Evolutionary conservation across 139 green algal species (phyloP).

Genomic region (Micractinium sp.): DNA sequence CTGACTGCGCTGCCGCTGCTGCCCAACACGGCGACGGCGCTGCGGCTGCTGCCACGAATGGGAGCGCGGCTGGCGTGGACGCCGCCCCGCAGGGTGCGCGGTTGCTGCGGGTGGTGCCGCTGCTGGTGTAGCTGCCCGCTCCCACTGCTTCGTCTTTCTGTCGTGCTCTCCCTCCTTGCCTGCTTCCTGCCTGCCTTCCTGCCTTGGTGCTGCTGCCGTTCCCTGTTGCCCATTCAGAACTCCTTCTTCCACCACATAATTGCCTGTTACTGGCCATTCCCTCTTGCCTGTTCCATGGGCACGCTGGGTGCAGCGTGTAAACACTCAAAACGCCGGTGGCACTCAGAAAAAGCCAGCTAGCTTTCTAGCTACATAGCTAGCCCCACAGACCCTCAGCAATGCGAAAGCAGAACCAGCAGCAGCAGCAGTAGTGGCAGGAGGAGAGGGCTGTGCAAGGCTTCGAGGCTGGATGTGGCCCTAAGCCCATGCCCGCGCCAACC

Average conservation of each 20-base stretch:
- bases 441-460: background rate
- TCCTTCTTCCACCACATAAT: too few species aligned
- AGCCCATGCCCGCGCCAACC: background rate
- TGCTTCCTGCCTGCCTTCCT: background rate
- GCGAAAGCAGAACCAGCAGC: too few species aligned
- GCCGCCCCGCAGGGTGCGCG: background rate
- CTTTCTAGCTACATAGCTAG: too few species aligned
- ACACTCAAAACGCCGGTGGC: too few species aligned
- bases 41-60: background rate
- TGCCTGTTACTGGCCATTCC: too few species aligned
- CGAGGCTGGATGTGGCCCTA: too few species aligned
- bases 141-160: background rate
- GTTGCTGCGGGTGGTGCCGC: background rate
- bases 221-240: too few species aligned
- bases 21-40: background rate
- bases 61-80: background rate
- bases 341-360: too few species aligned
- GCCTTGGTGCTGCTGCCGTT: background rate
- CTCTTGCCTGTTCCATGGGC: too few species aligned
- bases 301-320: too few species aligned
- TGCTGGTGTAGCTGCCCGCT: background rate
- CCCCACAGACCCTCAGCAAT: too few species aligned
- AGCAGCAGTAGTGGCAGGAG: too few species aligned
- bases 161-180: background rate
- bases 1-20: background rate